Evolutionary conservation across 306 rosid species (phyloP).

Genomic region (Pyrus betulifolia): DNA sequence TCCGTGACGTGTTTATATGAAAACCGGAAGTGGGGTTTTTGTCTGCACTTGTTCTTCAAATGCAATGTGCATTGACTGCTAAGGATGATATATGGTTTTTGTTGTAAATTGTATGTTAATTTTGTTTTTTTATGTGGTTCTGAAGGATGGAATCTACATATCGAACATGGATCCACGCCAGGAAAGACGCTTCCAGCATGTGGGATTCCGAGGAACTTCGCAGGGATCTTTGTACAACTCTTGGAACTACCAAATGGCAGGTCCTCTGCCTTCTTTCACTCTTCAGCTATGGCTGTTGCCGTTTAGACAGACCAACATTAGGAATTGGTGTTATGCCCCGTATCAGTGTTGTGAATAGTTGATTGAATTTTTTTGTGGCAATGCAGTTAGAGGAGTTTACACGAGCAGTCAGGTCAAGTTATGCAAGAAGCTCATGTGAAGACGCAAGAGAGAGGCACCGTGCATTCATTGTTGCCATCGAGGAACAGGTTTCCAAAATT

Average conservation of each 20-base stretch:
- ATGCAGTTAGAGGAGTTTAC: slow-evolving; percentile 88
- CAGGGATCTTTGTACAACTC: slow-evolving; percentile 74
- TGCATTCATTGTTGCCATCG: slow-evolving; percentile 60
- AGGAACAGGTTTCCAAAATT: slow-evolving; percentile 44
- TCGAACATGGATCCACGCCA: slow-evolving; percentile 70
- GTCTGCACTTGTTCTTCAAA: background rate
- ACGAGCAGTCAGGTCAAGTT: slow-evolving; percentile 60
- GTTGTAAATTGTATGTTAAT: slow-evolving; percentile 14
- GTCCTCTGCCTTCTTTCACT: slow-evolving; percentile 19
- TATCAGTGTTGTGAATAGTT: slow-evolving; percentile 4
- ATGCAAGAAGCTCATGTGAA: slow-evolving; percentile 42
- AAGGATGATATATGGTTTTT: background rate
- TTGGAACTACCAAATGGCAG: slow-evolving; percentile 99
- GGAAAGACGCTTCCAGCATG: slow-evolving; percentile 41
- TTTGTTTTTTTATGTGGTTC: background rate
- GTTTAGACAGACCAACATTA: background rate
- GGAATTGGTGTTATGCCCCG: background rate
- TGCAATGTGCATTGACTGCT: background rate
- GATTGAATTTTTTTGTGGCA: slow-evolving; percentile 18
- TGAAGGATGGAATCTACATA: slow-evolving; percentile 85
- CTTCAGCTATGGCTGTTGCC: background rate
- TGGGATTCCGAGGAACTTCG: slow-evolving; percentile 64
- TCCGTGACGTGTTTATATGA: background rate
- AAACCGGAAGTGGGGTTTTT: background rate
- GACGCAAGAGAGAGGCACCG: slow-evolving; percentile 67